Base-by-base conservation (phyloP, 495 filamentous ascomycete genomes). In the Podospora australis region DNA sequence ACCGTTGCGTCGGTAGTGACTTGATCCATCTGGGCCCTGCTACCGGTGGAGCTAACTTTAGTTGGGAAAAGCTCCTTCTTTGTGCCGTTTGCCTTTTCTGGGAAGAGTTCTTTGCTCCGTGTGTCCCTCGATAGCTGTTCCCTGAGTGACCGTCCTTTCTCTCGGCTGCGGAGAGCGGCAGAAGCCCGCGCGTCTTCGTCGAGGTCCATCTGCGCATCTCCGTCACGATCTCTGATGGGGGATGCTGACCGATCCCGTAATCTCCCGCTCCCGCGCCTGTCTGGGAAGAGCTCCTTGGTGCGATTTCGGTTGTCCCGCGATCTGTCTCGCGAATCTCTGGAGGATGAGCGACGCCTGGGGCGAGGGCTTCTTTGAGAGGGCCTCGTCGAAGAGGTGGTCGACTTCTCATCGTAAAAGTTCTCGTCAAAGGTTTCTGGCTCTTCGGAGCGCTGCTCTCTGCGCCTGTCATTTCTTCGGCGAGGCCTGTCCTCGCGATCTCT, bases 21-120 rank as follows among this genome's bases (percentile, higher is more conserved):
- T 45, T 60, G 58, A 35, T 70, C 67, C 61, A 70, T 57, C 59
- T 64, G 47, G 51, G 71, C 53, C 61, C 62, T 57, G 55, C 63
- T 42, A 34, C 45, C 52, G 14, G 35, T 41, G 10, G 54, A 53
- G 44, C 45, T 49, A 6, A 70, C 62, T 53, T 81, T 84, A 41
- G 69, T 72, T 0, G 86, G 84, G 59, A 92, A 87, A 2, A 90
- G 74, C 52, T 92, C 87, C 49, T 83, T 86, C n/a, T 53, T 34
- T n/a, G n/a, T n/a, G 2, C 44, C 50, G 46, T 58, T 63, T 11
- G 41, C 65, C 50, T 78, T 82, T 44, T 70, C 70, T 0, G 86
- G 84, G 62, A 91, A 86, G 4, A 90, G 75, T 50, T 91, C 86
- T 43, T 82, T 84, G 30, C 42, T 46, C 25, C 50, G 61, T 39